Percentiles rank a stretch among this genome's conserved stretches.
phyloP scores from a whole-genome alignment of 2,329 filamentous ascomycete species.

The Claviceps pazoutovae region DNA sequence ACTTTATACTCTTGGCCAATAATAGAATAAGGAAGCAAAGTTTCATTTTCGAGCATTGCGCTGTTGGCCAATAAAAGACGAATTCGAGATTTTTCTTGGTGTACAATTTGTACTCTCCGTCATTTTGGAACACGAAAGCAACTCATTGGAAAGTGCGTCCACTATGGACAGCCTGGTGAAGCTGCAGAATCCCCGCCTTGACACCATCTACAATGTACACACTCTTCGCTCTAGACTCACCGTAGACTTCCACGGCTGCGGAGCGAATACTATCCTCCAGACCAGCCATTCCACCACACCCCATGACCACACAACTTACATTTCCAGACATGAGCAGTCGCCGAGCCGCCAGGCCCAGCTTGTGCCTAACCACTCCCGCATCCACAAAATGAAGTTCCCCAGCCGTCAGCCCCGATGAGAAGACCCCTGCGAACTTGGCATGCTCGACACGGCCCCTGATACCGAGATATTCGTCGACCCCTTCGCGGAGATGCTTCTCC shows the following conservation, averaged over 20 bases:
- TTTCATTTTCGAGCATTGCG: no score
- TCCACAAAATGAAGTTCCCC: conserved; percentile 63
- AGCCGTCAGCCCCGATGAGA: conserved; percentile 69
- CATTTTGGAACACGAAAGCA: not conserved
- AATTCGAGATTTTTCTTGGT: no score
- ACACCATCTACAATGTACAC: conserved; percentile 65
- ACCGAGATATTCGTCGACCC: conserved; percentile 52
- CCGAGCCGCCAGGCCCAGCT: conserved; percentile 57
- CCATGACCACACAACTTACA: conserved; percentile 62
- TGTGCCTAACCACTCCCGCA: conserved; percentile 46
- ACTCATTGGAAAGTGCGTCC: conserved; percentile 22
- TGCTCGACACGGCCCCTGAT: conserved; percentile 19
- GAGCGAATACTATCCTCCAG: conserved; percentile 63
- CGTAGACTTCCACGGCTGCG: conserved; percentile 44
- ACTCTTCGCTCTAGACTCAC: conserved; percentile 4
- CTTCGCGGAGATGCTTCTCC: conserved; percentile 56
- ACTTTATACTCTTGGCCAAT: no score
- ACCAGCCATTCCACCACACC: conserved; percentile 84
- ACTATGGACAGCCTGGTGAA: conserved; percentile 40
- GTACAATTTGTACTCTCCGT: not conserved
- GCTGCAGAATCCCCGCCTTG: conserved; percentile 49
- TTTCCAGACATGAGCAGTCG: conserved; percentile 42
- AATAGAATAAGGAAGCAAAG: no score
- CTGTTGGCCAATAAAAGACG: no score
- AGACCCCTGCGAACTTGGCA: conserved; percentile 59